phyloP scores from a whole-genome alignment of 2,329 filamentous ascomycete species.

The Arachnopeziza araneosa region DNA sequence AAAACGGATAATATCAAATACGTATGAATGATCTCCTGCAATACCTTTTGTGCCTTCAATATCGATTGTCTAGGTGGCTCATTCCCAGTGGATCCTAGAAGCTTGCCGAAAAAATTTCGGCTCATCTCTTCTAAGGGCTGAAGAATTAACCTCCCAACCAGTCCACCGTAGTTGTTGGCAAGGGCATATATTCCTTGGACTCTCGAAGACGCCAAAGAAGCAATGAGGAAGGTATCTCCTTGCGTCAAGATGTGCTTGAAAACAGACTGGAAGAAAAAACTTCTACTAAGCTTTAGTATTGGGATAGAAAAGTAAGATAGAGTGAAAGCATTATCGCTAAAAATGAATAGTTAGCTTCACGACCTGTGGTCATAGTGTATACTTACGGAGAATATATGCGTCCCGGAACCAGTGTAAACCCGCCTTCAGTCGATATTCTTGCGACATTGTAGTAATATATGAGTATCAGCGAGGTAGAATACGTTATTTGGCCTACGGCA shows the following conservation, averaged over 20 bases:
- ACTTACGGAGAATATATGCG: slow-evolving; percentile 32
- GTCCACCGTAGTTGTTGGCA: slow-evolving; percentile 88
- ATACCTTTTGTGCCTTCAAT: slow-evolving; percentile 42
- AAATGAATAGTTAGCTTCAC: slow-evolving; percentile 3
- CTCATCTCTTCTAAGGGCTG: slow-evolving; percentile 94
- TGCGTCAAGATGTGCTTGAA: slow-evolving; percentile 94
- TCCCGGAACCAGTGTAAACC: slow-evolving; percentile 63
- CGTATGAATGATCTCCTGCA: slow-evolving; percentile 60
- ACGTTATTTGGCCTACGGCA: slow-evolving; percentile 77
- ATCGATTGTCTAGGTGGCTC: slow-evolving; percentile 27
- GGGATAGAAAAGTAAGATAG: slow-evolving; percentile 54
- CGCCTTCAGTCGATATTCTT: slow-evolving; percentile 46
- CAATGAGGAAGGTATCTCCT: slow-evolving; percentile 86
- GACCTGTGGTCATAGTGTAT: not conserved
- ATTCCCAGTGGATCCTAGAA: slow-evolving; percentile 48
- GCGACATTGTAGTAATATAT: slow-evolving; percentile 65
- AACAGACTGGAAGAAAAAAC: slow-evolving; percentile 78
- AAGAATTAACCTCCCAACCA: slow-evolving; percentile 83
- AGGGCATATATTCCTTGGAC: slow-evolving; percentile 90
- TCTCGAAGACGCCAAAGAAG: slow-evolving; percentile 65
- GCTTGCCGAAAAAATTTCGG: slow-evolving; percentile 79
- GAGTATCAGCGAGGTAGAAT: slow-evolving; percentile 60
- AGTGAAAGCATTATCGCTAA: slow-evolving; percentile 20
- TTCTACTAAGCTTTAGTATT: slow-evolving; percentile 68
- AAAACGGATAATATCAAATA: slow-evolving; percentile 71